Evolutionary conservation across 148 eudicot species (phyloP).

Genomic region (Cornus controversa): DNA sequence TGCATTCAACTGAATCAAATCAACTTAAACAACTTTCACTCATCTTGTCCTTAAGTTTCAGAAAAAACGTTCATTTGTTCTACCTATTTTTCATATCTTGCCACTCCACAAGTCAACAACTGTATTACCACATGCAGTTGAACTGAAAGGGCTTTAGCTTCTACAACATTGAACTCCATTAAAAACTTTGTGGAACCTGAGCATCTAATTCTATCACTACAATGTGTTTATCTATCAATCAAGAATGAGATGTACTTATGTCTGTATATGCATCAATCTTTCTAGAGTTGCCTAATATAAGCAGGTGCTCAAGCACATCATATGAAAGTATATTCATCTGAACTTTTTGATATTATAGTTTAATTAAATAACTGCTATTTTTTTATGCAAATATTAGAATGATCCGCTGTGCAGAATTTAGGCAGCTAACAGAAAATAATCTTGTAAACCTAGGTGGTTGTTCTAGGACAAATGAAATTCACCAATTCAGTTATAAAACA

Average conservation of each 20-base stretch:
- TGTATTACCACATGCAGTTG: background rate
- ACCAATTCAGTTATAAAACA: no score
- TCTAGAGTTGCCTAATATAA: background rate
- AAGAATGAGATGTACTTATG: background rate
- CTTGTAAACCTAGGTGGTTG: no score
- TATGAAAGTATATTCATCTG: no score
- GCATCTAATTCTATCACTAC: no score
- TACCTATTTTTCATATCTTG: background rate
- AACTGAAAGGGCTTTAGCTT: background rate
- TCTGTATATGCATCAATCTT: background rate
- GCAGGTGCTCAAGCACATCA: background rate
- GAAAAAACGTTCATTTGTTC: no score
- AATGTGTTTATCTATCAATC: background rate
- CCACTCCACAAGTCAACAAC: background rate
- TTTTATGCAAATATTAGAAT: no score
- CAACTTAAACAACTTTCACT: background rate
- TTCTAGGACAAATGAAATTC: no score
- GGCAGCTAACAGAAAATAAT: no score
- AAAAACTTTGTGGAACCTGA: background rate
- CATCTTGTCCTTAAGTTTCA: no score
- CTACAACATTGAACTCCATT: background rate
- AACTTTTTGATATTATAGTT: no score
- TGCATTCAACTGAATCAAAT: background rate
- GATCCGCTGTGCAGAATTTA: no score
- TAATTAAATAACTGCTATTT: no score